Evolutionary conservation across 2,329 filamentous ascomycete species (phyloP), one percentile per base, ranked within the genome.

Genomic region (Hypoxylon sp.): DNA sequence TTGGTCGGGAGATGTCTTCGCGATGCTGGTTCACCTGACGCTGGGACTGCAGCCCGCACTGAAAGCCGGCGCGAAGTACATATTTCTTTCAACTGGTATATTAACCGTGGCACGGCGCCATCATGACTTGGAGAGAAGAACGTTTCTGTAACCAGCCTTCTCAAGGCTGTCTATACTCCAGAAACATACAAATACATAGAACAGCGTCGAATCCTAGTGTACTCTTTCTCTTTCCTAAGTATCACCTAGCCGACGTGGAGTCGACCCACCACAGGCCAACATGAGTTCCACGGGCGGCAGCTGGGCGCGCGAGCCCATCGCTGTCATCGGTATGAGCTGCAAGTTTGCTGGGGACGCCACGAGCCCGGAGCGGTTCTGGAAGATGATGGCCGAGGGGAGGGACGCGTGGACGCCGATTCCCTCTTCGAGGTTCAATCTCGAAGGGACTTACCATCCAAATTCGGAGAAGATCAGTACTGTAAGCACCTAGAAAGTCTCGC

Each of bases 311-410:
- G 29, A 64, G 41, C 65, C 65, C 35, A 67, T 73, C 21, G 70
- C 71, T 31, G 58, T 74, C 18, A 61, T 73, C 23, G 72, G 72
- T 27, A 62, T 72, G 58, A 55, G 48, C 24, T 72, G 68, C 50
- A 61, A 62, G 3, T 70, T 72, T 43, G 35, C 69, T n/a, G 71
- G 70, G 7, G 64, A 59, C 21, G 69, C 62, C 7, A 54, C 40
- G 9, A 67, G 37, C 10, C 58, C 67, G 0, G 55, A 63, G 4
- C 54, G 61, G 11, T 55, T 73, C 0, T 74, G 69, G 70, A 13
- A 67, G 10, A 37, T 72, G 37, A 33, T 68, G 6, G 55, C 52
- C 5, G 54, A 68, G n/a, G 67, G 67, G 1, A 17, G 56, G 21
- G 64, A 51, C 50, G 66, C 55, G 10, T 69, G 68, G 59, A 37